These are phyloP conservation scores for Chaetomiaceae sp. DNA, from an alignment of 2,329 filamentous ascomycete genomes.

Conservation along the genomic window DNA sequence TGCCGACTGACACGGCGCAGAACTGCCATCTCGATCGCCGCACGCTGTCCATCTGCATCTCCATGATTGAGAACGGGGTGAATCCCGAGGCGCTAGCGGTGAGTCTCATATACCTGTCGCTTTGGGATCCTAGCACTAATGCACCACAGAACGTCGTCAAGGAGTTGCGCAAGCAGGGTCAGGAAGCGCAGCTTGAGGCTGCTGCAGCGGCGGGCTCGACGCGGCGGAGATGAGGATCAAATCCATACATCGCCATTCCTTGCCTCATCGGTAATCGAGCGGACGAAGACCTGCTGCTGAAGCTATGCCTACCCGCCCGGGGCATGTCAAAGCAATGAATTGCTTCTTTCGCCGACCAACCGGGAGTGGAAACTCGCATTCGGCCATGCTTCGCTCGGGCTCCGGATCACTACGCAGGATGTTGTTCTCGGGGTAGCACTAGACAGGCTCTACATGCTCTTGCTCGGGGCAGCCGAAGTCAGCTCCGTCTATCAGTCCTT, in stretches of 20 bases:
- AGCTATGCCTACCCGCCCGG: too few species aligned
- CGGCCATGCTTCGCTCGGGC: too few species aligned
- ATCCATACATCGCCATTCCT: not conserved
- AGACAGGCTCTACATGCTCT: too few species aligned
- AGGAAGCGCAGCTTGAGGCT: slow-evolving; percentile 40
- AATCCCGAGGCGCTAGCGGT: slow-evolving; percentile 94
- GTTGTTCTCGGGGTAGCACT: too few species aligned
- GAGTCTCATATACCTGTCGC: slow-evolving; percentile 31
- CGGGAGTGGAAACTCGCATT: too few species aligned
- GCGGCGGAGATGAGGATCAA: slow-evolving; percentile 13
- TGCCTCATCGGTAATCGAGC: not conserved
- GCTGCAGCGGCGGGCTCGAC: slow-evolving; percentile 18
- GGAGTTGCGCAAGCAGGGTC: slow-evolving; percentile 52
- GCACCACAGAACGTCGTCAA: slow-evolving; percentile 49
- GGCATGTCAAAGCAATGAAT: too few species aligned
- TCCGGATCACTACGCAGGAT: too few species aligned
- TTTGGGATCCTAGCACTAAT: too few species aligned
- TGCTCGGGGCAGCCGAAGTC: too few species aligned
- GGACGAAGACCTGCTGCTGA: too few species aligned
- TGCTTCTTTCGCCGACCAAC: too few species aligned
- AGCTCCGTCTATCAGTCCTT: too few species aligned
- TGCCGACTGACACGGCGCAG: slow-evolving; percentile 39
- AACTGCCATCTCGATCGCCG: slow-evolving; percentile 90
- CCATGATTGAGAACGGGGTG: slow-evolving; percentile 93
- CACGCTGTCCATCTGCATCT: slow-evolving; percentile 89